These are phyloP conservation scores for Aspergillus taichungensis DNA, from an alignment of 495 filamentous ascomycete species.

Conservation along the genomic window DNA sequence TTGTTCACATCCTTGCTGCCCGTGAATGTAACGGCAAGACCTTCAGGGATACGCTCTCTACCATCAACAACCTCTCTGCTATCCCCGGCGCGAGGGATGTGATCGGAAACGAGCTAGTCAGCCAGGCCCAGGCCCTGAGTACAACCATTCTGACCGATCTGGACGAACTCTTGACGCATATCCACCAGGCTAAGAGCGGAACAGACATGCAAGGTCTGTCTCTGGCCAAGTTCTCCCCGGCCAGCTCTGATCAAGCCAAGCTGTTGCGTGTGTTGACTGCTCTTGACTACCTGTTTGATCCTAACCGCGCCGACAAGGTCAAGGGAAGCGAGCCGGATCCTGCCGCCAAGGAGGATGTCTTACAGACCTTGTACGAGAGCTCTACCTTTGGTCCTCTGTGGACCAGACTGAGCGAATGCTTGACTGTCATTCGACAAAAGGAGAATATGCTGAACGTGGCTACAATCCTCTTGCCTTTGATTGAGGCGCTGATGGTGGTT, in stretches of 20 bases:
- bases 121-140: constrained; percentile 74
- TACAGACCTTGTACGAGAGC: constrained; percentile 82
- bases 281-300: constrained; percentile 90
- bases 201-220: constrained; percentile 94
- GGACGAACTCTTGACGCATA: constrained; percentile 77
- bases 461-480: constrained; percentile 85
- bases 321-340: constrained; percentile 47
- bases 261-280: constrained; percentile 88
- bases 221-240: constrained; percentile 88
- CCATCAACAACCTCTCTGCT: constrained; percentile 93
- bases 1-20: constrained; percentile 91
- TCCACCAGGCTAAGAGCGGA: constrained; percentile 75
- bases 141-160: constrained; percentile 77
- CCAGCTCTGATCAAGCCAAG: constrained; percentile 92
- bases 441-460: constrained; percentile 95
- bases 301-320: constrained; percentile 48
- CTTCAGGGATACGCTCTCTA: constrained; percentile 91
- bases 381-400: constrained; percentile 82
- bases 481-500: constrained; percentile 96
- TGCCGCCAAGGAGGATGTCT: constrained; percentile 60
- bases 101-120: constrained; percentile 84
- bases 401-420: constrained; percentile 87
- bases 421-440: constrained; percentile 78
- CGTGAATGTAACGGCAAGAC: constrained; percentile 95
- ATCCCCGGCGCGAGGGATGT: constrained; percentile 84